phyloP scores from a whole-genome alignment of 164 flowering plant genomes.

The Annona squamosa region DNA sequence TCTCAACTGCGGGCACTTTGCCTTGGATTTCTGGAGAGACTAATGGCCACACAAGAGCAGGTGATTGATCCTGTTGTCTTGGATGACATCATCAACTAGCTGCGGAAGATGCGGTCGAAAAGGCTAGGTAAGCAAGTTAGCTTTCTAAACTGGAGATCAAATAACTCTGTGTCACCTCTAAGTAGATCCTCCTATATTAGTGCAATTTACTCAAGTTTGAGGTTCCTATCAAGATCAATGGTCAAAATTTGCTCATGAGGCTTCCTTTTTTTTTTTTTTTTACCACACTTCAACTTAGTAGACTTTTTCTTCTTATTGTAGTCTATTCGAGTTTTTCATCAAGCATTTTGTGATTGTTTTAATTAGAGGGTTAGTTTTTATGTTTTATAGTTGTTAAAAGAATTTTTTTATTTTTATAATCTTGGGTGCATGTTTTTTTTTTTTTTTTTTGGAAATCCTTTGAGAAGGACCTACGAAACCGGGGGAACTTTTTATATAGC shows the following conservation, averaged over 20 bases:
- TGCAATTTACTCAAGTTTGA: constrained; percentile 50
- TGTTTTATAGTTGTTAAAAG: neutral
- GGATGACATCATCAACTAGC: constrained; percentile 38
- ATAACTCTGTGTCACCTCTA: constrained; percentile 32
- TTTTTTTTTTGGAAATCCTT: too few relatives aligned
- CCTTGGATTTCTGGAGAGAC: constrained; percentile 1
- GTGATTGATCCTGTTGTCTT: constrained; percentile 35
- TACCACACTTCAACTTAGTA: too few relatives aligned
- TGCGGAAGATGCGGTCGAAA: constrained; percentile 36
- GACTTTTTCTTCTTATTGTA: neutral
- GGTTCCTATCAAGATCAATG: constrained; percentile 60
- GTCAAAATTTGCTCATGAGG: constrained; percentile 9
- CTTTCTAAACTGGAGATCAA: constrained; percentile 44
- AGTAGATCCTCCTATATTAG: constrained; percentile 37
- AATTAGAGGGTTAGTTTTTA: neutral
- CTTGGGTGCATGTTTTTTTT: too few relatives aligned
- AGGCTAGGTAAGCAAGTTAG: constrained; percentile 46
- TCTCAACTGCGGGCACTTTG: neutral
- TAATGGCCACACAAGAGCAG: constrained; percentile 30
- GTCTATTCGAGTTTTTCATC: neutral
- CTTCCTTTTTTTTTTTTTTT: too few relatives aligned
- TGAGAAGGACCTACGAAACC: too few relatives aligned
- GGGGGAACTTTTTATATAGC: too few relatives aligned
- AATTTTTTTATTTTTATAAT: too few relatives aligned
- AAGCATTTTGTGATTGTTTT: neutral